Evolutionary conservation across 257 asterid genomes (phyloP).

Genomic region (Solanum chiquidenum): DNA sequence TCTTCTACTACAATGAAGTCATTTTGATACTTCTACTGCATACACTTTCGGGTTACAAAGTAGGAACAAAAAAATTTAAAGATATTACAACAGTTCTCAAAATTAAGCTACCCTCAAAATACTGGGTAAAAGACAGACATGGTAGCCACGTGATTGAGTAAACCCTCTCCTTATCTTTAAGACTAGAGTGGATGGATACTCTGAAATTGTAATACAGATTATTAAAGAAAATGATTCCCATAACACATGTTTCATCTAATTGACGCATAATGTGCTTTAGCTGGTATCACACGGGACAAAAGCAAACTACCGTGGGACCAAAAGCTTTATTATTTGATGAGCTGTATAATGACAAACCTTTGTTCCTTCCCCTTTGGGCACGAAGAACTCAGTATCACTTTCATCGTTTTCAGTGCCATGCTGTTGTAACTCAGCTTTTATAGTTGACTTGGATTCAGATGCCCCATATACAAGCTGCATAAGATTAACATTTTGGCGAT

Average conservation of each 20-base stretch:
- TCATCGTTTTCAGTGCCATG: constrained; percentile 26
- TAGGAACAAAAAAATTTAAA: neutral
- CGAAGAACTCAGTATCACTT: constrained; percentile 76
- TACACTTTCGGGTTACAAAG: neutral
- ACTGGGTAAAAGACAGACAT: neutral
- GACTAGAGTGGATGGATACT: neutral
- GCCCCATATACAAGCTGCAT: constrained; percentile 85
- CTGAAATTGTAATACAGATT: neutral
- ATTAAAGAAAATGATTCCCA: neutral
- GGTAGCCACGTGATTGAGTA: neutral
- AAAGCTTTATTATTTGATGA: neutral
- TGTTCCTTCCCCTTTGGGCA: constrained; percentile 74
- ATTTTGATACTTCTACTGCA: neutral
- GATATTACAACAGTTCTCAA: neutral
- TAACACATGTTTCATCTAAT: neutral
- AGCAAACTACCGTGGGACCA: neutral
- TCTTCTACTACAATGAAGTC: neutral
- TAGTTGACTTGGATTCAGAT: constrained; percentile 27
- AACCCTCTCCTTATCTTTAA: neutral
- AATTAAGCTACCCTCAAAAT: neutral
- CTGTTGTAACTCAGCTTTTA: constrained; percentile 21
- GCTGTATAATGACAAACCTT: constrained; percentile 36
- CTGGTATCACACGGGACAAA: neutral
- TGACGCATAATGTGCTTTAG: neutral
- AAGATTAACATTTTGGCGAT: constrained; percentile 51